These are phyloP conservation scores for Russula foetens DNA, from an alignment of 768 basidiomycete species.

Conservation along the genomic window DNA sequence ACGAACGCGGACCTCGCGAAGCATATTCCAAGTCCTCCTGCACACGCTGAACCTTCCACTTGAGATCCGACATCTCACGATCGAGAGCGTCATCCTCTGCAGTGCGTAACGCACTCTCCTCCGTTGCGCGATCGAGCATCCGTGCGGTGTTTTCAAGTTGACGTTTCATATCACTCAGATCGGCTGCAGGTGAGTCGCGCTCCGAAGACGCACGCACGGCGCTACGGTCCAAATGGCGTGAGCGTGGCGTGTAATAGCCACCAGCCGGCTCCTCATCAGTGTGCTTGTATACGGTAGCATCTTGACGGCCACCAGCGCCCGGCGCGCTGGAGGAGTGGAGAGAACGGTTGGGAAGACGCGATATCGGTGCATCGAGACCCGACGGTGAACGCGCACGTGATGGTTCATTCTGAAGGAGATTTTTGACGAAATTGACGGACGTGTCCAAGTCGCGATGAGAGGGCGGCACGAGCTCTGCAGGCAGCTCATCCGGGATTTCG, in stretches of 20 bases:
- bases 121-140: slow-evolving; percentile 66
- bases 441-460: slow-evolving; percentile 83
- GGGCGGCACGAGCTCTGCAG: slow-evolving; percentile 84
- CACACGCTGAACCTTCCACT: slow-evolving; percentile 75
- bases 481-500: slow-evolving; percentile 78
- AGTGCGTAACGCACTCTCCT: slow-evolving; percentile 51
- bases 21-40: slow-evolving; percentile 90
- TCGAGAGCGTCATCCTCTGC: slow-evolving; percentile 89
- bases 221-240: slow-evolving; percentile 79
- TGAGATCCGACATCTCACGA: slow-evolving; percentile 79
- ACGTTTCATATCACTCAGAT: slow-evolving; percentile 82
- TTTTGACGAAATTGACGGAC: slow-evolving; percentile 84
- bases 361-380: slow-evolving; percentile 43
- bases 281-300: slow-evolving; percentile 92
- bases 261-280: slow-evolving; percentile 47
- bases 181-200: slow-evolving; percentile 48
- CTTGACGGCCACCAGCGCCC: slow-evolving; percentile 55
- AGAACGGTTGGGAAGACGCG: slow-evolving; percentile 61
- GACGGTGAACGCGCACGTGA: slow-evolving; percentile 57
- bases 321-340: slow-evolving; percentile 50
- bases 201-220: slow-evolving; percentile 70
- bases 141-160: slow-evolving; percentile 71
- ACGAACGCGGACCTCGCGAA: slow-evolving; percentile 61
- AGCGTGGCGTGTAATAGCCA: slow-evolving; percentile 70
- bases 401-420: slow-evolving; percentile 79